Evolutionary conservation across 78 protist species (phyloP).

Genomic region (Emiliania huxleyi): DNA sequence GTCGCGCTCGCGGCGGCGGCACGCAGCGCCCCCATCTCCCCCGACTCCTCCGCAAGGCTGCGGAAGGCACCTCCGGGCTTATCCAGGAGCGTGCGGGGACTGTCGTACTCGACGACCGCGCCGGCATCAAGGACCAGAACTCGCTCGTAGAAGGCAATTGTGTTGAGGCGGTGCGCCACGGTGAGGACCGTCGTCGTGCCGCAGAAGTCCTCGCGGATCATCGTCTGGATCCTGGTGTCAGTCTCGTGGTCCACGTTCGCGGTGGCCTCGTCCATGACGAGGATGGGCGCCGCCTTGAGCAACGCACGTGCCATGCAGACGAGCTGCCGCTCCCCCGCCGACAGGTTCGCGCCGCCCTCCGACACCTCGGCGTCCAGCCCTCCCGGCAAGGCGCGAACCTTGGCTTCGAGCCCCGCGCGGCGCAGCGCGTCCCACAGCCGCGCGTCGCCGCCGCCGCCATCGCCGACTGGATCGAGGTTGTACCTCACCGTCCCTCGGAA

Average conservation of each 20-base stretch:
- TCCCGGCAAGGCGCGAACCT: not conserved
- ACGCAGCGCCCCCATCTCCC: too few species aligned
- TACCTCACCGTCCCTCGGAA: slow-evolving; percentile 47
- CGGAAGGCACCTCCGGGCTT: not conserved
- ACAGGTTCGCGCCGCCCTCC: slow-evolving; percentile 73
- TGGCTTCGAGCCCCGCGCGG: not conserved
- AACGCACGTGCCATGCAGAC: slow-evolving; percentile 30
- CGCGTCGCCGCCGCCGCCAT: not conserved
- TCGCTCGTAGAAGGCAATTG: slow-evolving; percentile 50
- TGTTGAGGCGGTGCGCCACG: slow-evolving; percentile 60
- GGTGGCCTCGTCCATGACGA: slow-evolving; percentile 87
- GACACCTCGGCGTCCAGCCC: not conserved
- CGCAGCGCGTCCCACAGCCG: slow-evolving; percentile 34
- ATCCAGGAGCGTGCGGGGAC: slow-evolving; percentile 30
- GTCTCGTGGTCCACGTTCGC: slow-evolving; percentile 77
- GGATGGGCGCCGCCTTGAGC: not conserved
- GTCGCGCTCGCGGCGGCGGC: too few species aligned
- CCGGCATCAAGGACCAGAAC: slow-evolving; percentile 64
- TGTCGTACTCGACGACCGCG: slow-evolving; percentile 28
- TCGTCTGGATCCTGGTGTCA: slow-evolving; percentile 47
- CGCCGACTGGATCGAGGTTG: slow-evolving; percentile 49
- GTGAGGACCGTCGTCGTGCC: slow-evolving; percentile 43
- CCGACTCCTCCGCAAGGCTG: not conserved
- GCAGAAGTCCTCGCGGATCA: not conserved
- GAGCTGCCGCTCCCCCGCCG: slow-evolving; percentile 45